phyloP scores from a whole-genome alignment of 768 basidiomycete genomes.

The Sarcodon aspratus region DNA sequence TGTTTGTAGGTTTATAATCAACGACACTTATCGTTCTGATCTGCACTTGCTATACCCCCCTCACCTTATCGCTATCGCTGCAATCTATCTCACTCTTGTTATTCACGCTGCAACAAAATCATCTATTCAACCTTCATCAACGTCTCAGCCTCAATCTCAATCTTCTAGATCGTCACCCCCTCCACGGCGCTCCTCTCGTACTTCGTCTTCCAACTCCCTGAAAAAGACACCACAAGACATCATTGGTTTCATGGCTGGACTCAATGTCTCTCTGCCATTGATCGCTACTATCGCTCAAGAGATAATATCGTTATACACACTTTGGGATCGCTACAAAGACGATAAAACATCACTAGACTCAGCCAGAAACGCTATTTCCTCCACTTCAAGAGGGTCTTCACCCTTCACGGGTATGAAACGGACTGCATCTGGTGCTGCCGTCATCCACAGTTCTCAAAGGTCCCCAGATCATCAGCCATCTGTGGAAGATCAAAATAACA shows the following conservation, averaged over 20 bases:
- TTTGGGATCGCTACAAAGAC: slow-evolving; percentile 81
- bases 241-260: slow-evolving; percentile 70
- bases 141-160: slow-evolving; percentile 7
- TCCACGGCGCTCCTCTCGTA: slow-evolving; percentile 45
- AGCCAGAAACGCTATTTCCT: slow-evolving; percentile 7
- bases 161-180: slow-evolving; percentile 18
- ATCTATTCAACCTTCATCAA: slow-evolving; percentile 26
- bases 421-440: slow-evolving; percentile 12
- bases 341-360: slow-evolving; percentile 29
- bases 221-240: slow-evolving; percentile 47
- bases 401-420: slow-evolving; percentile 17
- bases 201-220: slow-evolving; percentile 2
- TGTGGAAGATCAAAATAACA: slow-evolving; percentile 9
- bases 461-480: slow-evolving; percentile 6
- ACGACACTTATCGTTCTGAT: slow-evolving; percentile 91
- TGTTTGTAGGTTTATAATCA: slow-evolving; percentile 76
- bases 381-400: slow-evolving; percentile 6
- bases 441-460: slow-evolving; percentile 10
- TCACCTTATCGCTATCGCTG: slow-evolving; percentile 86
- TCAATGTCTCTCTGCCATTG: slow-evolving; percentile 77
- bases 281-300: slow-evolving; percentile 84
- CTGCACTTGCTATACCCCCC: slow-evolving; percentile 93
- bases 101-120: slow-evolving; percentile 51
- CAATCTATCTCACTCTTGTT: slow-evolving; percentile 80
- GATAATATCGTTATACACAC: slow-evolving; percentile 78